Evolutionary conservation across 1,139 yeast genomes (phyloP), one percentile per base, ranked within the genome.

Genomic region (Saccharomyces hybrid): DNA sequence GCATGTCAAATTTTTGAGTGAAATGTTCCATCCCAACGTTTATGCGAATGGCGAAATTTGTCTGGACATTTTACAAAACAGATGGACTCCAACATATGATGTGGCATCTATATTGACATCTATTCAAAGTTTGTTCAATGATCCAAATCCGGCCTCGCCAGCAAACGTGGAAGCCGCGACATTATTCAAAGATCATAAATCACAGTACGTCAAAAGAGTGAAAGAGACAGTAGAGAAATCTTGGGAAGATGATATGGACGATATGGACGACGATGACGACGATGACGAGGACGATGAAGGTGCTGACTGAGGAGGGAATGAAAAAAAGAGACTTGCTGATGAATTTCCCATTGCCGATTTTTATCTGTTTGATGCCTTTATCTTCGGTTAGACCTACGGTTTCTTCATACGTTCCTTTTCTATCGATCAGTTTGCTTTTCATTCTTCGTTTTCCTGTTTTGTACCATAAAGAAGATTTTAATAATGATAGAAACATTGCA

Each of bases 51-150:
- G 99, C 32, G 99, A 93, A 67, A 81, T 93, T 60, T 93, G 99
- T 74, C 79, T 93, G 60, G 99, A 95, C 73, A 93, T 93, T 62
- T 77, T 93, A 60, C 99, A 93, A 68, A 95, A 93, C 74, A 79
- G 98, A 68, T 93, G 99, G 99, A 87, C 96, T 25, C 99, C 99
- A 14, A 95, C 99, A 0, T 95, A 93, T 68, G 99, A 95, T 68
- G 99, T 93, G 46, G 91, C 97, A n/a, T 90, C 97, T 29, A 93
- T 93, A 54, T 76, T 93, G 63, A 93, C 99, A 1, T 88, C 97
- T 42, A 71, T 75, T 47, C 95, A 86, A 70, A 84, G 95, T 58
- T 78, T 93, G 58, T 76, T 93, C 62, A 93, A 93, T 70, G 99
- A 93, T 69, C 99, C 99, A 9, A 93, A 93, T 70, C 95, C 93